Base-by-base conservation (phyloP, 2,329 filamentous ascomycete species). In the Exophiala viscosa region DNA sequence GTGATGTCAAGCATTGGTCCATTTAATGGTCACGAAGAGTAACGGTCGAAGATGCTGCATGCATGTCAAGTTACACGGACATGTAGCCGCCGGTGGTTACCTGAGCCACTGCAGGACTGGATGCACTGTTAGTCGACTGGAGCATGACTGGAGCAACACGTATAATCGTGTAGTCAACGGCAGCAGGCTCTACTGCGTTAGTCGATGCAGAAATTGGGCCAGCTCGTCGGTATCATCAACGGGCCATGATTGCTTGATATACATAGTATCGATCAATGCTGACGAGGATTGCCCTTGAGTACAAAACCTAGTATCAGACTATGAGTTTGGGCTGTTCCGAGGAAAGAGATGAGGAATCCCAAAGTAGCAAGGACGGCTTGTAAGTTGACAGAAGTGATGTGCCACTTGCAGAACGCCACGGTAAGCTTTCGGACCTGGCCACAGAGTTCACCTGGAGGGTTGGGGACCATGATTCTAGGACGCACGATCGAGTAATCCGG, bases 1-100 rank as follows among this genome's bases (percentile, higher is more conserved):
- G 40, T 50, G 48, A 50, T 50, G 48, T 50, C 48, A 45, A 45
- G 32, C 20, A 45, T 41, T 50, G 48, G 48, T 33, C 45, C 32
- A 31, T 31, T 35, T 36, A 11, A 35, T 23, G 15, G 48, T 54
- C 51, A 49, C 50, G 36, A 48, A 45, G 41, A 54, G 40, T 23
- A 45, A 54, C 51, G 51, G 45, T 44, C 44, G 49, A 28, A 35
- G 40, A 33, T 39, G 45, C 44, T 32, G 32, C 35, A 49, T 49
- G 51, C 40, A 35, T 28, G 40, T 49, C 32, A 34, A 42, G 51
- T 54, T 31, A 39, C 45, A 49, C 51, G 34, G 45, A 44, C 14
- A 15, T 28, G 40, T 35, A 45, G 20, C 51, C 41, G 45, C 39
- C 39, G 15, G 11, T 41, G 20, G 31, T 15, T 15, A 15, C 15